Conservation (phyloP, 1,284 basidiomycete species). For the Ganoderma resinaceum region DNA sequence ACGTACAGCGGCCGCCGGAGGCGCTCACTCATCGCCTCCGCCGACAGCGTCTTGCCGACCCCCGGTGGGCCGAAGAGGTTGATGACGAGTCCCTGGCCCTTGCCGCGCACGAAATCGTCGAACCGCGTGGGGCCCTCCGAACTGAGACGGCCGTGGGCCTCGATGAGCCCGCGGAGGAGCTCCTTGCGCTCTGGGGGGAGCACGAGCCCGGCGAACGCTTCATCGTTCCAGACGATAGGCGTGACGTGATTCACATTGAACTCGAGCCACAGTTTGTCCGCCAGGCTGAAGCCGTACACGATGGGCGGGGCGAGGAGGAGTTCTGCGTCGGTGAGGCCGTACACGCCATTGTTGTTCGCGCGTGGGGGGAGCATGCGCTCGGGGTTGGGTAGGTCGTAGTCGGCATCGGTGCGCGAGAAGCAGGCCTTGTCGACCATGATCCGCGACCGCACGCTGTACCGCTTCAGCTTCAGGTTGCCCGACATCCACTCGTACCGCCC, state of each 20-base stretch:
- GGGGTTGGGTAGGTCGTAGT: slow-evolving; percentile 12
- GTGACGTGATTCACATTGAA: slow-evolving; percentile 58
- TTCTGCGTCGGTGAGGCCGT: slow-evolving; percentile 36
- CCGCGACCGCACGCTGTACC: slow-evolving; percentile 50
- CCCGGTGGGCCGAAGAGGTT: slow-evolving; percentile 69
- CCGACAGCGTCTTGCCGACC: slow-evolving; percentile 57
- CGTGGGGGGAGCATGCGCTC: background rate
- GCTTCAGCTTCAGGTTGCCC: slow-evolving; percentile 42
- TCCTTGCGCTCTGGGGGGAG: slow-evolving; percentile 57
- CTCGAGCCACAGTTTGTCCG: slow-evolving; percentile 66
- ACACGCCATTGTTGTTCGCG: background rate
- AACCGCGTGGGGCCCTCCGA: slow-evolving; percentile 48
- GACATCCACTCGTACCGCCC: slow-evolving; percentile 34
- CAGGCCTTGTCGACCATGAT: slow-evolving; percentile 56
- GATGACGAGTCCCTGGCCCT: slow-evolving; percentile 65
- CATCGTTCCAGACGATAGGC: slow-evolving; percentile 61
- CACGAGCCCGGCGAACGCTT: slow-evolving; percentile 64
- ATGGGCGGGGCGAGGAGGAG: slow-evolving; percentile 58
- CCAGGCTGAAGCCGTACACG: slow-evolving; percentile 64
- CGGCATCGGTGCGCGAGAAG: slow-evolving; percentile 7
- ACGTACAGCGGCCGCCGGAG: slow-evolving; percentile 64
- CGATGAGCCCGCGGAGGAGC: slow-evolving; percentile 61
- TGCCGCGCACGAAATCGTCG: slow-evolving; percentile 68
- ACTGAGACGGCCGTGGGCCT: slow-evolving; percentile 52
- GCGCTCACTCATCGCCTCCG: slow-evolving; percentile 68